These are phyloP conservation scores for Senna siamea DNA, from an alignment of 306 rosid species.

Conservation along the genomic window DNA sequence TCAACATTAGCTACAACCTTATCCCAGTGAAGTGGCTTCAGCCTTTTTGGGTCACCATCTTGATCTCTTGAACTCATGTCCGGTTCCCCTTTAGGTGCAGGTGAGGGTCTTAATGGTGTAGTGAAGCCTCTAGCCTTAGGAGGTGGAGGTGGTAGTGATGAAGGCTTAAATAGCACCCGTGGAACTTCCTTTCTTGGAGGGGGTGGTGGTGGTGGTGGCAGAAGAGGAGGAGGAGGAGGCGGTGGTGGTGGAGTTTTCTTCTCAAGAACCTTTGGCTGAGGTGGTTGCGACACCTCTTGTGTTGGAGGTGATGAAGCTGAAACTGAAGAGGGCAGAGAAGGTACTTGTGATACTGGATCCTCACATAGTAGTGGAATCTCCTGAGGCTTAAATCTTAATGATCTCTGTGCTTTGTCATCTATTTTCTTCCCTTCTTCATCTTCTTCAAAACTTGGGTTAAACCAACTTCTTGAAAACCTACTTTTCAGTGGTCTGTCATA, in stretches of 20 bases:
- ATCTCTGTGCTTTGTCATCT: background rate
- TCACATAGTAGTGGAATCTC: background rate
- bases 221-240: slow-evolving; percentile 9
- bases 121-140: slow-evolving; percentile 37
- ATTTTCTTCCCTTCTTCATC: background rate
- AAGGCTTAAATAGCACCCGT: slow-evolving; percentile 8
- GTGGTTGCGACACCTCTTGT: slow-evolving; percentile 27
- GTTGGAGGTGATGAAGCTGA: slow-evolving; percentile 24
- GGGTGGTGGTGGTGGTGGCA: slow-evolving; percentile 27
- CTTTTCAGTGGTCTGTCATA: background rate
- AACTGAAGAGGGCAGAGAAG: slow-evolving; percentile 23
- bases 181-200: slow-evolving; percentile 28
- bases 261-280: slow-evolving; percentile 33
- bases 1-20: slow-evolving; percentile 78
- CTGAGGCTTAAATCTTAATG: background rate
- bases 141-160: background rate
- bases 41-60: slow-evolving; percentile 47
- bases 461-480: background rate
- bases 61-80: slow-evolving; percentile 42
- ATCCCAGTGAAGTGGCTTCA: slow-evolving; percentile 94
- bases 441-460: slow-evolving; percentile 14
- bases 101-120: slow-evolving; percentile 54
- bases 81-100: slow-evolving; percentile 47
- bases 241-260: slow-evolving; percentile 37
- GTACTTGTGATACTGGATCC: slow-evolving; percentile 29